phyloP scores from a whole-genome alignment of 148 eudicot species.

The Pouteria glomerata region DNA sequence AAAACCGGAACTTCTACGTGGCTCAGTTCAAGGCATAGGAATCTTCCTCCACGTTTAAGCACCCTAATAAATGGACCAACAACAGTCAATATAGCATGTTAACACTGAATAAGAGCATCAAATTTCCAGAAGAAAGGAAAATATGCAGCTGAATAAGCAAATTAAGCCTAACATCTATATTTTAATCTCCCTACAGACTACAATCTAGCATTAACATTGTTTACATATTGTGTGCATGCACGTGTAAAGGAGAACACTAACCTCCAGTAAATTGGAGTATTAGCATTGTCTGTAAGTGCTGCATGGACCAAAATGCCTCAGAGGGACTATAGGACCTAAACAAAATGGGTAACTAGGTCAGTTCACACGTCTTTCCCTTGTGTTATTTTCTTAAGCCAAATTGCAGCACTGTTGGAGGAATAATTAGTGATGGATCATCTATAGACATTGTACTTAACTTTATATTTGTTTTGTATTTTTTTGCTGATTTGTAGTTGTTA shows the following conservation, averaged over 20 bases:
- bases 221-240: neutral
- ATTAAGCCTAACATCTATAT: neutral
- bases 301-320: too few relatives aligned
- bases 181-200: too few relatives aligned
- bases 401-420: too few relatives aligned
- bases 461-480: too few relatives aligned
- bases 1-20: conserved; percentile 77
- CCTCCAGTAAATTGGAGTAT: too few relatives aligned
- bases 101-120: neutral
- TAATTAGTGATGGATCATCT: too few relatives aligned
- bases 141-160: neutral
- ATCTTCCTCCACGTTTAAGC: conserved; percentile 84
- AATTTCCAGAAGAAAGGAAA: neutral
- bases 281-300: too few relatives aligned
- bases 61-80: conserved; percentile 51
- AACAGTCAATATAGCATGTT: conserved; percentile 7
- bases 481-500: too few relatives aligned
- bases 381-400: too few relatives aligned
- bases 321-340: neutral
- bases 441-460: too few relatives aligned
- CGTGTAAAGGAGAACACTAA: neutral
- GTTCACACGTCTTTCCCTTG: neutral
- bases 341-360: neutral
- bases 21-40: conserved; percentile 97
- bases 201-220: neutral